Evolutionary conservation across 768 basidiomycete species (phyloP).

Genomic region (Kwoniella shandongensis): DNA sequence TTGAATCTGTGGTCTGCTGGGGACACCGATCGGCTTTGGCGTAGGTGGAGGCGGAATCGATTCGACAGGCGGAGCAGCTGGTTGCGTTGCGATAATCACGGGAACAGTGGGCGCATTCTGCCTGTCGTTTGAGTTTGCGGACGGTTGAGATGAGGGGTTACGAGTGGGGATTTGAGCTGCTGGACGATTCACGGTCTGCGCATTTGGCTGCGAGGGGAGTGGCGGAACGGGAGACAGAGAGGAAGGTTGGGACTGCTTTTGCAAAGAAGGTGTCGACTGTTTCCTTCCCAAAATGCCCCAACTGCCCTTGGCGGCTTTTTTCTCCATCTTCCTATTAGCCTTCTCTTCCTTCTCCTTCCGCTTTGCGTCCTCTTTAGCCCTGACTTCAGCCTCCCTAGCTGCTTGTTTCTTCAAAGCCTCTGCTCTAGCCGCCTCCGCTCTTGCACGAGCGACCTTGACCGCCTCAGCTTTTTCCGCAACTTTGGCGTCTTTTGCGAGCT

Average conservation of each 20-base stretch:
- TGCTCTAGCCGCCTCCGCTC: conserved; percentile 30
- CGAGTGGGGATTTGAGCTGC: too few relatives aligned
- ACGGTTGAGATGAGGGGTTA: too few relatives aligned
- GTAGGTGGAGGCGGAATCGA: conserved; percentile 18
- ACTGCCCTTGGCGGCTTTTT: conserved; percentile 4
- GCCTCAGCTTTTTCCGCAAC: conserved; percentile 40
- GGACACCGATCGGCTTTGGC: conserved; percentile 2
- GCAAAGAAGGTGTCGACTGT: background rate
- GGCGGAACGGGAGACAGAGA: too few relatives aligned
- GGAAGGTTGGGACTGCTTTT: background rate
- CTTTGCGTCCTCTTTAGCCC: conserved; percentile 42
- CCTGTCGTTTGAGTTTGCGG: too few relatives aligned
- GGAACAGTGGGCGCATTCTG: conserved; percentile 15
- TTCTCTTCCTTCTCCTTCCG: conserved; percentile 29
- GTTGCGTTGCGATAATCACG: background rate
- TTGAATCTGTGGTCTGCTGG: conserved; percentile 6
- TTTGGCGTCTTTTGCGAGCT: conserved; percentile 46
- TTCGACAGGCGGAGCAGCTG: conserved; percentile 1
- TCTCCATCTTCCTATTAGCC: conserved; percentile 13
- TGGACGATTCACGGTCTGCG: too few relatives aligned
- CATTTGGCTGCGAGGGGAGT: background rate
- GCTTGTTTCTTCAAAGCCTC: conserved; percentile 34
- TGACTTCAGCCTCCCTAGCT: conserved; percentile 34
- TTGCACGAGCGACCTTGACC: conserved; percentile 24
- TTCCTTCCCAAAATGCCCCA: background rate